Evolutionary conservation across 2,329 filamentous ascomycete genomes (phyloP), one percentile per base, ranked within the genome.

Genomic region (Fusarium foetens): DNA sequence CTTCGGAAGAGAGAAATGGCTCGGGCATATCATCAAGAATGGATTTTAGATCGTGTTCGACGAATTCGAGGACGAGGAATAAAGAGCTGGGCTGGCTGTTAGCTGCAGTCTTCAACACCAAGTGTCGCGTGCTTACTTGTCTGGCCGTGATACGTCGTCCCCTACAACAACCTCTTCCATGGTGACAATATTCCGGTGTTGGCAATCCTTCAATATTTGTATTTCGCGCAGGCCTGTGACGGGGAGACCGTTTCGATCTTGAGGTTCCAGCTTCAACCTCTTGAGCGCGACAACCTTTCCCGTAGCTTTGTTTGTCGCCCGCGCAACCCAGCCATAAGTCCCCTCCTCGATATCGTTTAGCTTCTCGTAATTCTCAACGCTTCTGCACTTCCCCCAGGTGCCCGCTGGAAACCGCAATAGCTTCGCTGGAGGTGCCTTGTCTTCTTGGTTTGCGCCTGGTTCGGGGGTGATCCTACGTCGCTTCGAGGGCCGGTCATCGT

Each of bases 281-380:
- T 99, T 99, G 72, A 99, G 85, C 19, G 96, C 96, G 25, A 98
- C 95, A 11, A 99, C 88, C 63, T 92, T 89, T 38, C 93, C 93
- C 0, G 93, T 95, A 8, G 86, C 84, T 36, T 88, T 85, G 76
- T 97, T 92, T 69, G 87, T 91, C 17, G 94, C 96, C 64, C 96
- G 88, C 60, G 95, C 95, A 8, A 99, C 96, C 89, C 92, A 95
- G 49, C 96, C 96, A 81, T 99, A 99, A 13, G 94, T 94, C 39
- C 96, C 96, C 84, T 99, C 96, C 82, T 98, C 96, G 77, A 99
- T 99, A 80, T 96, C 93, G 81, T 99, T 99, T 63, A 99, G 86
- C 75, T 93, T 93, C 77, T 98, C 93, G 83, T 95, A 99, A 78
- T 94, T 92, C 78, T 95, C 92, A 31, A 97, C 92, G 79, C 93